phyloP scores from a whole-genome alignment of 2,329 filamentous ascomycete species.

The Penicillium sp. region DNA sequence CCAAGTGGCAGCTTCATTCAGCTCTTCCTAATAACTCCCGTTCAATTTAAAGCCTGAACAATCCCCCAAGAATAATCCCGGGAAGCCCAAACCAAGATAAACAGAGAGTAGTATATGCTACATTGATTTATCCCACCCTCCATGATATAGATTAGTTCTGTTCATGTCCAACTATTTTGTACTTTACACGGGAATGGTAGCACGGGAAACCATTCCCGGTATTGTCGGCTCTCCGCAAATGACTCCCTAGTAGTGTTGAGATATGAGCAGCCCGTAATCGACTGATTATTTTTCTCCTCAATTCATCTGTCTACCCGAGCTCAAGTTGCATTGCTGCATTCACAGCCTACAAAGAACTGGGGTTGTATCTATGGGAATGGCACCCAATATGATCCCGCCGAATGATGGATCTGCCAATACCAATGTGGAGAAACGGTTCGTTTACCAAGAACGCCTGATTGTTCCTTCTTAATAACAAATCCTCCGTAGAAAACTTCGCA shows the following conservation, averaged over 20 bases:
- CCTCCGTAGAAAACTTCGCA: background rate
- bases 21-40: no score
- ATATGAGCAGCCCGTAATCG: background rate
- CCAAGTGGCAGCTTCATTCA: no score
- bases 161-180: background rate
- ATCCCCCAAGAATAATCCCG: no score
- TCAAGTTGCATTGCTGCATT: background rate
- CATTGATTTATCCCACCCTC: no score
- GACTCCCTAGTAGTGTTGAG: background rate
- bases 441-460: background rate
- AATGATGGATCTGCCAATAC: background rate
- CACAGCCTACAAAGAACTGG: background rate
- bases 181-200: constrained; percentile 1
- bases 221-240: background rate
- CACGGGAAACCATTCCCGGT: constrained; percentile 1
- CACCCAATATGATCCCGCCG: background rate
- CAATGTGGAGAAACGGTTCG: constrained; percentile 3
- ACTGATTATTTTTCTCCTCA: background rate
- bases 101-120: no score
- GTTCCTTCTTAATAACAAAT: no score
- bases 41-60: no score
- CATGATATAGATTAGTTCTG: no score
- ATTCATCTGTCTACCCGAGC: background rate
- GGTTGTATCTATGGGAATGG: background rate
- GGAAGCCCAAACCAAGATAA: no score